phyloP scores from a whole-genome alignment of 257 asterid species.

The Coffea canephora region DNA sequence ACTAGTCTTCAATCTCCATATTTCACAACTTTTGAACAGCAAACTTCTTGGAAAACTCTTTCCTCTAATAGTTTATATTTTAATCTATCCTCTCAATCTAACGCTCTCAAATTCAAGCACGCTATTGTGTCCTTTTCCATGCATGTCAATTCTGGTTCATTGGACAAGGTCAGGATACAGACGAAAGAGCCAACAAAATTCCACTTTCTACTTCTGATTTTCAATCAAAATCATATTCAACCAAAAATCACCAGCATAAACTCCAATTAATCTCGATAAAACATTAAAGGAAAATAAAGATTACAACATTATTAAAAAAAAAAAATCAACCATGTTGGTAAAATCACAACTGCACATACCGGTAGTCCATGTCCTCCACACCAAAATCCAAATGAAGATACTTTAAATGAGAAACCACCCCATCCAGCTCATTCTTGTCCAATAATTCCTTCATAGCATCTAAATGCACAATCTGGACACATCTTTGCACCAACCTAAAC shows the following conservation, averaged over 20 bases:
- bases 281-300: not conserved
- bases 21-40: not conserved
- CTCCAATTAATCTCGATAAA: not conserved
- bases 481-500: constrained; percentile 59
- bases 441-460: constrained; percentile 67
- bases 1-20: not conserved
- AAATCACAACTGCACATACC: constrained; percentile 47
- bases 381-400: constrained; percentile 73
- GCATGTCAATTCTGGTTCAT: not conserved
- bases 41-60: not conserved
- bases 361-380: constrained; percentile 68
- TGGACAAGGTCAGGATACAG: not conserved
- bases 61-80: not conserved
- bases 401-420: constrained; percentile 59
- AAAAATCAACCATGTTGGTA: not conserved
- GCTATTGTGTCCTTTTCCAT: not conserved
- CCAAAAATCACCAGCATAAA: not conserved
- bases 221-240: not conserved
- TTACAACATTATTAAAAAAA: not conserved
- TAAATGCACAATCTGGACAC: constrained; percentile 74
- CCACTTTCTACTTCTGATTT: not conserved
- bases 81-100: not conserved
- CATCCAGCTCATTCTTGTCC: constrained; percentile 56
- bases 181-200: not conserved
- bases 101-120: not conserved